These are phyloP conservation scores for Dysphania ambrosioides DNA, from an alignment of 148 eudicot species.

Conservation along the genomic window DNA sequence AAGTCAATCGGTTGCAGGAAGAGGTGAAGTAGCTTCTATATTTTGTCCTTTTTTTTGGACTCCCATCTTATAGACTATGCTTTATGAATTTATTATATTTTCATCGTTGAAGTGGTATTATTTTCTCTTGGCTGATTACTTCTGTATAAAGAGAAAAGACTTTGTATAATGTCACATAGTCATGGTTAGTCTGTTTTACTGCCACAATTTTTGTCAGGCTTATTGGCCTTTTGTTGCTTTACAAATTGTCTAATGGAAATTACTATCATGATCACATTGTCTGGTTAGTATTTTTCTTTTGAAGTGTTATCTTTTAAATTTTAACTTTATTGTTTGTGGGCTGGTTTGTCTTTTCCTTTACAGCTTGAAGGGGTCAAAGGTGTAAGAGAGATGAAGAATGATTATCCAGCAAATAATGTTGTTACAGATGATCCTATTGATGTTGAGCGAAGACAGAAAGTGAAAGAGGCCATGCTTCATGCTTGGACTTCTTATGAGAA, in stretches of 20 bases:
- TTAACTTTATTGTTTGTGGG: neutral
- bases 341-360: conserved; percentile 14
- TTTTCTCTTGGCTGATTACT: neutral
- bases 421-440: conserved; percentile 55
- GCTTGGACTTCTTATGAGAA: conserved; percentile 98
- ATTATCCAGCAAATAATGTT: conserved; percentile 17
- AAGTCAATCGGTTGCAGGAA: conserved; percentile 52
- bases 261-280: neutral
- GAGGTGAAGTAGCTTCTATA: conserved; percentile 37
- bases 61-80: conserved; percentile 11
- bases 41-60: neutral
- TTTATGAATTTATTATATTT: neutral
- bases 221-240: neutral
- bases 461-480: conserved; percentile 96
- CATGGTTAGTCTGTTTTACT: neutral
- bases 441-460: conserved; percentile 70
- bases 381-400: conserved; percentile 30
- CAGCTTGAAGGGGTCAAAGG: conserved; percentile 66
- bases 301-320: neutral
- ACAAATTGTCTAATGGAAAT: neutral
- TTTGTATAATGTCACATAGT: neutral
- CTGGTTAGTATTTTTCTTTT: neutral
- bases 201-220: neutral
- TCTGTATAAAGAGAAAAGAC: neutral
- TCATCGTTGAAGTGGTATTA: neutral